Evolutionary conservation across 2,329 filamentous ascomycete species (phyloP).

Genomic region (Rhexocercosporidium sp.): DNA sequence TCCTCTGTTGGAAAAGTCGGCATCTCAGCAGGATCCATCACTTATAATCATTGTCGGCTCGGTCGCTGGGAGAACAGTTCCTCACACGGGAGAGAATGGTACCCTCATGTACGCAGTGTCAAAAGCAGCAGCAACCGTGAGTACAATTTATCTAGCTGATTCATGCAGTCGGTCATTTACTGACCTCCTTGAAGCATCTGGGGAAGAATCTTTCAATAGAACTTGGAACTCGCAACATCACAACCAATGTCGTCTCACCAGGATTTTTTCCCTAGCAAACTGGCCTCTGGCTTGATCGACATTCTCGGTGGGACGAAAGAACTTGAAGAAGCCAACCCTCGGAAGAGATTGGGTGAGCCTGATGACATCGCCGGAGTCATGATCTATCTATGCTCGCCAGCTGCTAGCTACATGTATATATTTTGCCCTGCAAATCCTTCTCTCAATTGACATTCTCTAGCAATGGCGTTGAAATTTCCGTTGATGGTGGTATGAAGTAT

Average conservation of each 20-base stretch:
- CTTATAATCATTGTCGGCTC: conserved; percentile 71
- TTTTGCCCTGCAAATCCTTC: neutral
- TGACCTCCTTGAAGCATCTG: conserved; percentile 55
- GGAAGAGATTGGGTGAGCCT: conserved; percentile 58
- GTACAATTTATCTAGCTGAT: neutral
- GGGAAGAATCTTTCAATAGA: conserved; percentile 72
- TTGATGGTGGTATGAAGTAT: conserved; percentile 40
- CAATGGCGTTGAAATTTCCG: conserved; percentile 46
- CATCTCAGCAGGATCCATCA: conserved; percentile 58
- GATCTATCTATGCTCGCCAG: conserved; percentile 60
- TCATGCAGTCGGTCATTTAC: no score
- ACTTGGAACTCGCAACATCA: conserved; percentile 66
- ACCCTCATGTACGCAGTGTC: conserved; percentile 71
- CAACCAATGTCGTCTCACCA: conserved; percentile 70
- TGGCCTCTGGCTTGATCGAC: conserved; percentile 69
- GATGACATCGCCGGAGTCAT: conserved; percentile 66
- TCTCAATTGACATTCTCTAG: conserved; percentile 24
- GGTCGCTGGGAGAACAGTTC: conserved; percentile 67
- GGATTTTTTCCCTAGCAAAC: conserved; percentile 73
- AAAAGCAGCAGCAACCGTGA: conserved; percentile 64
- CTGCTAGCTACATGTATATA: conserved; percentile 54
- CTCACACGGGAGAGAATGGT: conserved; percentile 62
- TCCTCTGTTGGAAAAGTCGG: conserved; percentile 57
- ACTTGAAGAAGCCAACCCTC: conserved; percentile 56
- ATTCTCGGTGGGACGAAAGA: conserved; percentile 60